phyloP scores from a whole-genome alignment of 371 early-diverging fungal species.

The Fennellomyces sp. region DNA sequence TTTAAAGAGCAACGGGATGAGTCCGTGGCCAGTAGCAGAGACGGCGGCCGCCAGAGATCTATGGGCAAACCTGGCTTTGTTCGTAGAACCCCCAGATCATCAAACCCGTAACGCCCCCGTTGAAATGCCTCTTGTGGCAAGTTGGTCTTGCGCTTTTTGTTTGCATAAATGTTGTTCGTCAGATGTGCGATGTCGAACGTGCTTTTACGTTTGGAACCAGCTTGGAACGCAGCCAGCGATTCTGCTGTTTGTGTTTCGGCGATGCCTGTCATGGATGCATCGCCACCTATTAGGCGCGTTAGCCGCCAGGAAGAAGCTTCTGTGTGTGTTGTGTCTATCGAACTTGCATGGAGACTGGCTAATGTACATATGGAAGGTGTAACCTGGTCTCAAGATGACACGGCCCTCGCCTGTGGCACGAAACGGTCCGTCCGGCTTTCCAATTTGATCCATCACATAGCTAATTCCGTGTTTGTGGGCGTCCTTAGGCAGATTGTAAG shows the following conservation, averaged over 20 bases:
- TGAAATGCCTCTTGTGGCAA: conserved; percentile 24
- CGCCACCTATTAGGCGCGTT: conserved; percentile 59
- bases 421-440: conserved; percentile 8
- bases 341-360: conserved; percentile 76
- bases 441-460: conserved; percentile 29
- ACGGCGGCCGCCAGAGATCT: neutral
- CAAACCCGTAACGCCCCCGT: conserved; percentile 67
- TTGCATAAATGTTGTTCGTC: conserved; percentile 24
- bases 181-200: conserved; percentile 17
- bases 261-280: conserved; percentile 72
- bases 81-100: conserved; percentile 61
- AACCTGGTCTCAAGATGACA: conserved; percentile 12
- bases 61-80: conserved; percentile 74
- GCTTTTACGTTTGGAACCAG: conserved; percentile 33
- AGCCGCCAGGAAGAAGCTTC: too few species aligned
- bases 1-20: neutral
- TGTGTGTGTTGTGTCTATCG: too few species aligned
- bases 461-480: too few species aligned
- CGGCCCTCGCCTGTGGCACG: neutral
- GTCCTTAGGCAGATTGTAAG: too few species aligned
- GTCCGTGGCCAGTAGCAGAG: too few species aligned
- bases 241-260: conserved; percentile 56
- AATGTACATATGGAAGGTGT: conserved; percentile 72
- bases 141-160: conserved; percentile 36
- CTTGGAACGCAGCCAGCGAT: conserved; percentile 41